These are phyloP conservation scores for Verbascum thapsus DNA, from an alignment of 257 asterid species.

Conservation along the genomic window DNA sequence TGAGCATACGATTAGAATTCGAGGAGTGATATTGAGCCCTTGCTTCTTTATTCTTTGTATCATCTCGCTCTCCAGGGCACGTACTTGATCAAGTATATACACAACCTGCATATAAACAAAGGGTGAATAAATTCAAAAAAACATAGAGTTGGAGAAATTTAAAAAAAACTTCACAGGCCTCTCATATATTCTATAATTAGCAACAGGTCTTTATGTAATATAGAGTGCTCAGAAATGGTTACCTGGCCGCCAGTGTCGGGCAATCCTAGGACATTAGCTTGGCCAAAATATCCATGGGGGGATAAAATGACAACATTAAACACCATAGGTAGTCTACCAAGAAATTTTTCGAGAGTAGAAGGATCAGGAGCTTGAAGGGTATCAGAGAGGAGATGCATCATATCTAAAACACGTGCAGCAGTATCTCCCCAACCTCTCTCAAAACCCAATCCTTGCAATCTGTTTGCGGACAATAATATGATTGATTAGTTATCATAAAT, in stretches of 20 bases:
- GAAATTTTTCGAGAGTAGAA: slow-evolving; percentile 77
- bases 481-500: neutral
- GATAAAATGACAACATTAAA: slow-evolving; percentile 90
- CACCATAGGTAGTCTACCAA: slow-evolving; percentile 95
- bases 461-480: slow-evolving; percentile 33
- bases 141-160: neutral
- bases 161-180: neutral
- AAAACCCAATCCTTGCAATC: slow-evolving; percentile 95
- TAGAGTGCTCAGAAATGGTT: slow-evolving; percentile 16
- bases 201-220: too few species aligned
- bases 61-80: slow-evolving; percentile 95
- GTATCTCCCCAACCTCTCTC: slow-evolving; percentile 99
- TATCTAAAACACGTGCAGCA: slow-evolving; percentile 65
- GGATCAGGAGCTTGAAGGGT: slow-evolving; percentile 98
- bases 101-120: slow-evolving; percentile 58
- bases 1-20: slow-evolving; percentile 71
- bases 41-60: slow-evolving; percentile 80
- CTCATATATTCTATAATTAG: too few species aligned
- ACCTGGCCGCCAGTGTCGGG: slow-evolving; percentile 99
- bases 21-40: slow-evolving; percentile 78
- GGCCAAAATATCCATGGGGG: slow-evolving; percentile 94
- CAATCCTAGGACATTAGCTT: slow-evolving; percentile 96
- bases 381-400: slow-evolving; percentile 91
- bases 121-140: neutral
- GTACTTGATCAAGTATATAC: slow-evolving; percentile 96